These are phyloP conservation scores for Neonectria sp. DNA, from an alignment of 2,329 filamentous ascomycete genomes.

Conservation along the genomic window DNA sequence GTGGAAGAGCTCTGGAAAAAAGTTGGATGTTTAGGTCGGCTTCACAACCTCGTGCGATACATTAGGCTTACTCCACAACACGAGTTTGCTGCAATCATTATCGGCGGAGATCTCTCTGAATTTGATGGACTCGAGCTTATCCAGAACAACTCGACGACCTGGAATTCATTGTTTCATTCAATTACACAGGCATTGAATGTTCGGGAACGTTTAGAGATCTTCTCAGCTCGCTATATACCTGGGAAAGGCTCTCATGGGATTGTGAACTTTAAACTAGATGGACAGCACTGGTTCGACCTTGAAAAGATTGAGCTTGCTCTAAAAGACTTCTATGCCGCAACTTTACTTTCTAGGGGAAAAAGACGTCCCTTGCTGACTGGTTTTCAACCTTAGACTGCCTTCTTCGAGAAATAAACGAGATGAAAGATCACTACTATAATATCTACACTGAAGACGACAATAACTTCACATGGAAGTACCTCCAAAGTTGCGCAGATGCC, in stretches of 20 bases:
- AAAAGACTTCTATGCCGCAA: background rate
- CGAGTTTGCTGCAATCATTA: conserved; percentile 1
- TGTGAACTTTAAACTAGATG: background rate
- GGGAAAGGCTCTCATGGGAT: conserved; percentile 1
- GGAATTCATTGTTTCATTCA: background rate
- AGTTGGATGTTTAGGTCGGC: background rate
- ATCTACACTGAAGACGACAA: background rate
- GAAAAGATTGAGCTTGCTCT: background rate
- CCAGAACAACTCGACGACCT: background rate
- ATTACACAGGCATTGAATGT: background rate
- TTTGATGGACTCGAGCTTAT: background rate
- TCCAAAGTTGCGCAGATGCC: background rate
- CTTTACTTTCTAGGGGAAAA: background rate
- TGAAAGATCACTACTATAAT: background rate
- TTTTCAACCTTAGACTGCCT: background rate
- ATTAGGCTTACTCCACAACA: background rate
- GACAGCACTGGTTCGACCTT: conserved; percentile 1
- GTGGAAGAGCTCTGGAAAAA: background rate
- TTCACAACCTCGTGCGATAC: background rate
- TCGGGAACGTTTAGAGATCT: background rate
- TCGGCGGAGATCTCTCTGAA: background rate
- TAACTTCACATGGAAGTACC: background rate
- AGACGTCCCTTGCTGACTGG: background rate
- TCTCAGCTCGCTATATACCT: background rate
- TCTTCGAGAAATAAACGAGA: background rate